Evolutionary conservation across 2,329 filamentous ascomycete species (phyloP).

Genomic region (Lasiodiplodia hormozganensis): DNA sequence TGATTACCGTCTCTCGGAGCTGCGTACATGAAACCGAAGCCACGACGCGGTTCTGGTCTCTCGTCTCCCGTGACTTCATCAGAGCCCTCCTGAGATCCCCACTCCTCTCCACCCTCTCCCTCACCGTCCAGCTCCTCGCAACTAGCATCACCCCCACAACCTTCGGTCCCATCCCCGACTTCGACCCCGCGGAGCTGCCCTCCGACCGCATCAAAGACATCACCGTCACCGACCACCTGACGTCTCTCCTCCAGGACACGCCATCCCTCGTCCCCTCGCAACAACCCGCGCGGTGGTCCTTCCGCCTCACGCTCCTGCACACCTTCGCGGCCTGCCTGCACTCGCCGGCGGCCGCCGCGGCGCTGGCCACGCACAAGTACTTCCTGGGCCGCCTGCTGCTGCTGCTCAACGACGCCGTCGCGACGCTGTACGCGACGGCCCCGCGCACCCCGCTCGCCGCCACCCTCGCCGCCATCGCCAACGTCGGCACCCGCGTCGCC

Average conservation of each 20-base stretch:
- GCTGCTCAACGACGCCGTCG: no score
- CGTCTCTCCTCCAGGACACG: neutral
- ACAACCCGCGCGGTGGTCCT: constrained; percentile 45
- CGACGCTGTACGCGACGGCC: no score
- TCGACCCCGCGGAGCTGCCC: neutral
- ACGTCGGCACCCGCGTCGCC: constrained; percentile 66
- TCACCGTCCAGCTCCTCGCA: constrained; percentile 70
- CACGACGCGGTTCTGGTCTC: constrained; percentile 67
- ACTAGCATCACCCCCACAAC: constrained; percentile 69
- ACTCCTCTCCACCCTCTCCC: constrained; percentile 70
- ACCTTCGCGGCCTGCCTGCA: constrained; percentile 50
- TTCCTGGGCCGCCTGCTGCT: constrained; percentile 71
- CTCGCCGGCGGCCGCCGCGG: constrained; percentile 64
- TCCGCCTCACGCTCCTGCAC: constrained; percentile 50
- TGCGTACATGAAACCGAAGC: constrained; percentile 55
- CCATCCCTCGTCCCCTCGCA: neutral
- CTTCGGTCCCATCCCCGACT: constrained; percentile 68
- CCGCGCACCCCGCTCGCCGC: constrained; percentile 40
- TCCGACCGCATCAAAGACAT: constrained; percentile 38
- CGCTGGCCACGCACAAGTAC: constrained; percentile 72
- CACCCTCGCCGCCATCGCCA: constrained; percentile 60
- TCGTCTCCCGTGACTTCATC: constrained; percentile 5
- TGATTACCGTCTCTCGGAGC: constrained; percentile 69
- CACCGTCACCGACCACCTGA: neutral
- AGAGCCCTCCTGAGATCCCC: constrained; percentile 42